Conservation (phyloP, 139 green algal genomes). For the Parachlorella kessleri region DNA sequence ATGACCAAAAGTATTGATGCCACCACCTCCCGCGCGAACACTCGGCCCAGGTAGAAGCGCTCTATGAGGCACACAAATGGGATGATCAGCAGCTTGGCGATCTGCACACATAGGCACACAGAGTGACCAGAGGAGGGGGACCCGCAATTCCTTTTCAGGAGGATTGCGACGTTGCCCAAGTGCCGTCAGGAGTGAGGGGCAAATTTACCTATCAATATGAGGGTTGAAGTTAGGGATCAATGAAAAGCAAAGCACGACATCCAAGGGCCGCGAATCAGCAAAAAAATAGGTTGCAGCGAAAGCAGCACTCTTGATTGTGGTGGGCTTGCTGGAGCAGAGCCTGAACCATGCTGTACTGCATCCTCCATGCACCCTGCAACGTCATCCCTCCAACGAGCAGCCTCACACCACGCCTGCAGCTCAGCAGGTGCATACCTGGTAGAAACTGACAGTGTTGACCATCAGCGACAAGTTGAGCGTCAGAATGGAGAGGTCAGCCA, state of each 20-base stretch:
- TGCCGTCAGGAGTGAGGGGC: too few relatives aligned
- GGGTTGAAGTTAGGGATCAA: too few relatives aligned
- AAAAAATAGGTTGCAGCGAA: too few relatives aligned
- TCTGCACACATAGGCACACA: slow-evolving; percentile 46
- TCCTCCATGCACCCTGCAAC: too few relatives aligned
- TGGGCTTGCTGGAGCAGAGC: too few relatives aligned
- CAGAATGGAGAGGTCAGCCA: slow-evolving; percentile 69
- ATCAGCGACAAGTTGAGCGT: slow-evolving; percentile 71
- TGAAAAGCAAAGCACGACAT: not conserved
- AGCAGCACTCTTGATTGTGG: too few relatives aligned
- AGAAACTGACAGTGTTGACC: slow-evolving; percentile 70
- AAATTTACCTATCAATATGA: too few relatives aligned
- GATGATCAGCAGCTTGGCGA: slow-evolving; percentile 97
- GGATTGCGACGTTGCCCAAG: too few relatives aligned
- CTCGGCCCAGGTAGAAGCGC: slow-evolving; percentile 68
- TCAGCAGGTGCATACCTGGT: slow-evolving; percentile 43
- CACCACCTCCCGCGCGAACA: slow-evolving; percentile 59
- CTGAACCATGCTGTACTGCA: too few relatives aligned
- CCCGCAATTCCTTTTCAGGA: too few relatives aligned
- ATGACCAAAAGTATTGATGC: slow-evolving; percentile 75
- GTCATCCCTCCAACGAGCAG: too few relatives aligned
- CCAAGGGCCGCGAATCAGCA: not conserved
- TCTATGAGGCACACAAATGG: slow-evolving; percentile 91
- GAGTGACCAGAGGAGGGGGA: not conserved
- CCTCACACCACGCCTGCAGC: not conserved